phyloP scores from a whole-genome alignment of 306 rosid species.

The Sindora glabra region DNA sequence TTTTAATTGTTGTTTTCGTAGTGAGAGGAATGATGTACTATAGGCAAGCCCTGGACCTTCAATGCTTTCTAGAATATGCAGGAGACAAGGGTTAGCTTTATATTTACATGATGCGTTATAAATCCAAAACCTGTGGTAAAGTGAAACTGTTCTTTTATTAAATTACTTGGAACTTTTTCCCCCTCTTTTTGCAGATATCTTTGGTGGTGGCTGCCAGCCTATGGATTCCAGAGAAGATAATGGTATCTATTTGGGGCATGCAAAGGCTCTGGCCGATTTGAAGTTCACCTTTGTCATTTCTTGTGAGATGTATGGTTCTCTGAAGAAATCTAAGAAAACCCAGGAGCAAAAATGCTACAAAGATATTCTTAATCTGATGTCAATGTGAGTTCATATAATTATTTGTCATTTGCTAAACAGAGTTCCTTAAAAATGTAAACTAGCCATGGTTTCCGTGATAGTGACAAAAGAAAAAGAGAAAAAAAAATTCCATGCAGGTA shows the following conservation, averaged over 20 bases:
- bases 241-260: conserved; percentile 24
- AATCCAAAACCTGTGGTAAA: background rate
- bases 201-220: conserved; percentile 36
- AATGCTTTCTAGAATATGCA: conserved; percentile 52
- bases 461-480: no score
- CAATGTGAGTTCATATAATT: conserved; percentile 52
- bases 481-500: conserved; percentile 36
- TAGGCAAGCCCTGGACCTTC: conserved; percentile 62
- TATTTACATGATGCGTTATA: conserved; percentile 12
- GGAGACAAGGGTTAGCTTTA: conserved; percentile 56
- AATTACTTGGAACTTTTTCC: conserved; percentile 13
- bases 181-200: conserved; percentile 44
- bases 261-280: conserved; percentile 76
- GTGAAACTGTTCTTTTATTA: conserved; percentile 3
- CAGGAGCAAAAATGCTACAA: conserved; percentile 47
- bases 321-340: conserved; percentile 47
- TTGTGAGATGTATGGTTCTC: conserved; percentile 78
- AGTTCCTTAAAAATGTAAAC: background rate
- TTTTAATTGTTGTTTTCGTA: conserved; percentile 23
- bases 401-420: background rate
- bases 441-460: conserved; percentile 15
- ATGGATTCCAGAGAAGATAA: conserved; percentile 10
- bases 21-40: conserved; percentile 99
- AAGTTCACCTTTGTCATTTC: conserved; percentile 98
- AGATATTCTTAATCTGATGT: conserved; percentile 76